Evolutionary conservation across 2,329 filamentous ascomycete species (phyloP).

Genomic region (Coleophoma crateriformis): DNA sequence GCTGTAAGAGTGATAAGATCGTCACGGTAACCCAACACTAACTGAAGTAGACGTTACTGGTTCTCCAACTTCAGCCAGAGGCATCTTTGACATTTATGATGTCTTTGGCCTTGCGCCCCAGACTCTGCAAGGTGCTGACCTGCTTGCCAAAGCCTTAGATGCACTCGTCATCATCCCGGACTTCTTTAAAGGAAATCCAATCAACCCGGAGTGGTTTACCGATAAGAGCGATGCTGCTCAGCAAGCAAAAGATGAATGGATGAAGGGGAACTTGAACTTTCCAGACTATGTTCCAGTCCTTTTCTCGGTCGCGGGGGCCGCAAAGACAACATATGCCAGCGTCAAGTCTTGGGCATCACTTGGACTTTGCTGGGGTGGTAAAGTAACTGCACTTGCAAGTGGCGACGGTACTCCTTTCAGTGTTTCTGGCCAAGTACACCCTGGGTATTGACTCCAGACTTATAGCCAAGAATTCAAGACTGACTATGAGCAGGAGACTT

Average conservation of each 20-base stretch:
- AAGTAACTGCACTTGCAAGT: conserved; percentile 16
- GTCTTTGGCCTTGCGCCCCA: conserved; percentile 66
- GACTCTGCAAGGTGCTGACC: conserved; percentile 65
- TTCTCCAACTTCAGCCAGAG: conserved; percentile 42
- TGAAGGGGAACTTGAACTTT: conserved; percentile 5
- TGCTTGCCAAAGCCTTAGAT: conserved; percentile 43
- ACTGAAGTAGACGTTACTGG: conserved; percentile 32
- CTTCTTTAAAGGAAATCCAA: conserved; percentile 65
- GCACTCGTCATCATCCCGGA: conserved; percentile 80
- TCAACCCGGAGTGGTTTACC: conserved; percentile 39
- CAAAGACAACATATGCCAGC: conserved; percentile 40
- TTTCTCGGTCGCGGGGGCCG: conserved; percentile 23
- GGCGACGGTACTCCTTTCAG: conserved; percentile 12
- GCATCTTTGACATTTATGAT: conserved; percentile 53
- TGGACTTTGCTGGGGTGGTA: conserved; percentile 24
- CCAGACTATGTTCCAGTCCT: neutral
- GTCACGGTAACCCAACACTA: too few relatives aligned
- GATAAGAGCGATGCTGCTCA: conserved; percentile 51
- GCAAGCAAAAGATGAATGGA: conserved; percentile 27
- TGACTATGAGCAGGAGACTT: conserved; percentile 6
- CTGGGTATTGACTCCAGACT: conserved; percentile 8
- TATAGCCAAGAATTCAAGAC: neutral
- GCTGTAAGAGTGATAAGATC: neutral
- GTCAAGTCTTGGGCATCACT: conserved; percentile 37
- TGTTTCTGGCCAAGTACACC: conserved; percentile 21